phyloP scores from a whole-genome alignment of 2,329 filamentous ascomycete species.

The Aspergillus pseudonomiae region DNA sequence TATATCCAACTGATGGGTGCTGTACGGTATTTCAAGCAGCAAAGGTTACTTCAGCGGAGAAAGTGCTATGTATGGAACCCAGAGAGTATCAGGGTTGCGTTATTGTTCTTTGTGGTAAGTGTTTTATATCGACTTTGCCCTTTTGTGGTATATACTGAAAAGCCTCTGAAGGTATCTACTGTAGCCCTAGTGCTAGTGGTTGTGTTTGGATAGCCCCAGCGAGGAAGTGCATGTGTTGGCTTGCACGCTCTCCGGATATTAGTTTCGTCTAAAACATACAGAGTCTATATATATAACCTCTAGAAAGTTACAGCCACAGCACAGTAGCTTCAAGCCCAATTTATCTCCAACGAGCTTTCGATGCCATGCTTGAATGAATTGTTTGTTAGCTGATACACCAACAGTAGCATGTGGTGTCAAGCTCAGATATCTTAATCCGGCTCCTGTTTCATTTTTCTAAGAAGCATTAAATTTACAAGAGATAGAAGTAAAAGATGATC shows the following conservation, averaged over 20 bases:
- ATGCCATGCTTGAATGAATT: not conserved
- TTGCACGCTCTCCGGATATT: not conserved
- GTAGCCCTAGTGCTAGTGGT: not conserved
- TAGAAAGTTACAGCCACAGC: not conserved
- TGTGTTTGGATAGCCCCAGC: not conserved
- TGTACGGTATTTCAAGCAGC: not conserved
- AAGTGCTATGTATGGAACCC: constrained; percentile 1
- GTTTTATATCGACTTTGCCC: not conserved
- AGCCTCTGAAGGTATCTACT: not conserved
- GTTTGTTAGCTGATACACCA: not conserved
- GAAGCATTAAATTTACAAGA: not conserved
- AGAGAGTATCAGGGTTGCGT: not conserved
- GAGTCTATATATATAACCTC: not conserved
- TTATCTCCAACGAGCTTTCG: not conserved
- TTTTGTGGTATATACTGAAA: not conserved
- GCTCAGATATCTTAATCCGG: too few relatives aligned
- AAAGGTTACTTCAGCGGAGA: not conserved
- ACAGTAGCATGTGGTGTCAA: not conserved
- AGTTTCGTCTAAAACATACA: not conserved
- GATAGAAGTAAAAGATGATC: not conserved
- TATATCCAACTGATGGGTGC: not conserved
- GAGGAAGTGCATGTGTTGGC: not conserved
- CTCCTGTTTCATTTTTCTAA: not conserved
- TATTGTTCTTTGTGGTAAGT: not conserved
- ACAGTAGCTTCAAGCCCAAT: not conserved